Evolutionary conservation across 2,329 filamentous ascomycete genomes (phyloP), one percentile per base, ranked within the genome.

Genomic region (Botrytis elliptica): DNA sequence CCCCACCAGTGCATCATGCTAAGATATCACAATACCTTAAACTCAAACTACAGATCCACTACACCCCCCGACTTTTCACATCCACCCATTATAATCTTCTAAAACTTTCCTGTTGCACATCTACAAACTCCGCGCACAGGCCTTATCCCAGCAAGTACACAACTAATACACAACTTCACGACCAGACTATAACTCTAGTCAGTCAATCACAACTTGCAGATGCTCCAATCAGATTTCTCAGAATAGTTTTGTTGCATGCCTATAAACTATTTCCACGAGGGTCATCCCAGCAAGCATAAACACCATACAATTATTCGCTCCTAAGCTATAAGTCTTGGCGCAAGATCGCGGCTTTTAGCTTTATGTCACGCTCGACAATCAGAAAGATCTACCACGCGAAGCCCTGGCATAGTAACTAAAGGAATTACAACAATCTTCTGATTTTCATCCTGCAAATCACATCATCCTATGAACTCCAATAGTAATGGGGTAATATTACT

Each of bases 381-480:
- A 52, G 12, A 29, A 29, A 29, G 52, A 55, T 16, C 25, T 16
- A 14, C 12, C 10, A n/a, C 0, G 25, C 12, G 3, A n/a, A 55
- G 12, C 49, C 6, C 49, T 55, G 14, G 4, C n/a, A 55, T 5
- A 14, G 16, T 12, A n/a, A 55, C 25, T 55, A 3, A 16, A 55
- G 49, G 0, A 52, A 52, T 4, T 2, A n/a, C 3, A 16, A 16
- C 14, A 6, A 3, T 16, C 12, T 6, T 52, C 25, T 16, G 0
- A 16, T 52, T 1, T 52, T 7, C 2, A 16, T 52, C 6, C 5
- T 7, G 49, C 49, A 52, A 14, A 2, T 10, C 12, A 16, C 8
- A 29, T 29, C 14, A 1, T n/a, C 29, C n/a, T 57, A 1, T 18
- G 4, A 57, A 57, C 1, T 3, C 3, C 14, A 18, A 8, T 9